A percentile compares a stretch with the other conserved stretches of the same genome.
phyloP scores from a whole-genome alignment of 352 stramenopile genomes.

The Plasmopara muralis region DNA sequence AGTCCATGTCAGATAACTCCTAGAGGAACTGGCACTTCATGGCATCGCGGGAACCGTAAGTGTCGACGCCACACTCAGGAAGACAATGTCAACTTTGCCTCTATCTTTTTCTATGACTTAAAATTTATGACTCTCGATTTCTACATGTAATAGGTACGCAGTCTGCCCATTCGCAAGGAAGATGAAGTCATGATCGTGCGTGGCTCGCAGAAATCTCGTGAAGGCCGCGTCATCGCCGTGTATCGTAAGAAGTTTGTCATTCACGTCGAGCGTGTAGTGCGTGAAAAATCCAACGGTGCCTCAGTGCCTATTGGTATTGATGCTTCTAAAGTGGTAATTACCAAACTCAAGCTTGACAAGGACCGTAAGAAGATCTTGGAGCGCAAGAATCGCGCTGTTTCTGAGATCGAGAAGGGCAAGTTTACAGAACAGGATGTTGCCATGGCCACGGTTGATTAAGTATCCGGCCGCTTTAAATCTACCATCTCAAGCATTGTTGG shows the following conservation, averaged over 20 bases:
- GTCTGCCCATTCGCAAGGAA: constrained; percentile 98
- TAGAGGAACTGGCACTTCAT: constrained; percentile 74
- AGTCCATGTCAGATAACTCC: constrained; percentile 75
- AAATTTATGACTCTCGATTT: constrained; percentile 1
- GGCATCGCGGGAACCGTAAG: constrained; percentile 82
- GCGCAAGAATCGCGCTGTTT: constrained; percentile 92
- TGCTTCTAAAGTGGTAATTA: constrained; percentile 98
- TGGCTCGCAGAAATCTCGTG: constrained; percentile 96
- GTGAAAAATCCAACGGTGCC: constrained; percentile 97
- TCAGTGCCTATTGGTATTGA: constrained; percentile 96
- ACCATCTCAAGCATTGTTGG: constrained; percentile 32
- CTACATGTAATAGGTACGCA: constrained; percentile 80
- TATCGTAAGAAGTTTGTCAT: constrained; percentile 99
- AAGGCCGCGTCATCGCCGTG: constrained; percentile 96
- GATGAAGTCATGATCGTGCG: constrained; percentile 98
- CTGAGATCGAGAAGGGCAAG: constrained; percentile 84
- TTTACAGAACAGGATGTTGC: constrained; percentile 85
- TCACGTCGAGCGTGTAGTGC: constrained; percentile 97
- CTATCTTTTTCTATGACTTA: neutral
- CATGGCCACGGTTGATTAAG: constrained; percentile 89
- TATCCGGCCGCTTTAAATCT: constrained; percentile 3
- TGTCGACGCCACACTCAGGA: constrained; percentile 29
- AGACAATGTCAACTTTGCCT: constrained; percentile 3
- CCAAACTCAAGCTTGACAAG: constrained; percentile 99
- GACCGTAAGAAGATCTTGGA: constrained; percentile 98